phyloP scores from a whole-genome alignment of 371 early-diverging fungal species.

The Batkoa obscura region DNA sequence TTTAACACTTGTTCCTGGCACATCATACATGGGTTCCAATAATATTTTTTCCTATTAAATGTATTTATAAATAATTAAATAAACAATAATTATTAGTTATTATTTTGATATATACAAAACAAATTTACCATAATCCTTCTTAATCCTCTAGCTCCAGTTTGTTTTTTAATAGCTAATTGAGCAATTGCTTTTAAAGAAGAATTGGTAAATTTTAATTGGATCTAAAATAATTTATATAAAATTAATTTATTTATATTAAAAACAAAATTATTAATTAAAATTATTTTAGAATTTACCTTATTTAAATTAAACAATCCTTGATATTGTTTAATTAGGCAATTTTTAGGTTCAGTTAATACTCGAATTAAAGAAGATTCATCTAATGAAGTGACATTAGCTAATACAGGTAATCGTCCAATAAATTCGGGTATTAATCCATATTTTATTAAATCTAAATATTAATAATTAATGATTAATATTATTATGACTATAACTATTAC shows the following conservation, averaged over 20 bases:
- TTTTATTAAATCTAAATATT: slow-evolving; percentile 66
- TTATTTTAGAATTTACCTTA: too few relatives aligned
- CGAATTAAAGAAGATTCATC: slow-evolving; percentile 47
- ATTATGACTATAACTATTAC: too few relatives aligned
- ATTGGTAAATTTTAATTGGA: slow-evolving; percentile 49
- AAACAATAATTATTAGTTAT: not conserved
- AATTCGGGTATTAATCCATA: slow-evolving; percentile 86
- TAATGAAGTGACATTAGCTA: slow-evolving; percentile 58
- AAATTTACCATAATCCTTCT: slow-evolving; percentile 51
- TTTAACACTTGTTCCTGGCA: slow-evolving; percentile 47
- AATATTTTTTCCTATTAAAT: slow-evolving; percentile 48
- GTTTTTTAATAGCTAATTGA: slow-evolving; percentile 50
- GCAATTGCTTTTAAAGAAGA: slow-evolving; percentile 49
- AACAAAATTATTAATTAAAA: too few relatives aligned
- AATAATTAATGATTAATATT: too few relatives aligned
- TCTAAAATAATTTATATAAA: too few relatives aligned
- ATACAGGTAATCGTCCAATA: slow-evolving; percentile 67
- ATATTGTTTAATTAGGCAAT: slow-evolving; percentile 68
- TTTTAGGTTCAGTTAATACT: slow-evolving; percentile 66
- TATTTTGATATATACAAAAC: not conserved
- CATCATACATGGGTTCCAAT: slow-evolving; percentile 64
- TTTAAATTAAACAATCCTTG: slow-evolving; percentile 47
- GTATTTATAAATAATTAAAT: too few relatives aligned
- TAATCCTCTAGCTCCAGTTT: slow-evolving; percentile 79
- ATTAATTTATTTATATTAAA: too few relatives aligned